Percentiles rank a stretch among this genome's conserved stretches.
Evolutionary conservation across 805 yeast genomes (phyloP).

Genomic region (Ascoidea asiatica): DNA sequence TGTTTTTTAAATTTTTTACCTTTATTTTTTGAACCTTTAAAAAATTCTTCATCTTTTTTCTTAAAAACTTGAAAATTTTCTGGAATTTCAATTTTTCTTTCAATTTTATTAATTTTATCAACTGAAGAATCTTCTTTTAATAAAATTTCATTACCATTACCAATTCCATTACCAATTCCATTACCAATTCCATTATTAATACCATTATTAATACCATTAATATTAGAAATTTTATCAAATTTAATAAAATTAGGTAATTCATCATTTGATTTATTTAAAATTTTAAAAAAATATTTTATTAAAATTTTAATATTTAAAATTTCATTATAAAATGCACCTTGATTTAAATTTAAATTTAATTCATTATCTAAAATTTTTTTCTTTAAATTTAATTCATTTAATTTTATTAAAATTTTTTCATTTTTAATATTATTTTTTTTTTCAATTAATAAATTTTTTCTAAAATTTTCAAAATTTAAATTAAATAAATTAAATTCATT

Average conservation of each 20-base stretch:
- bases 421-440: conserved; percentile 52
- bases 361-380: conserved; percentile 54
- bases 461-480: conserved; percentile 60
- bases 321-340: conserved; percentile 77
- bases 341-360: conserved; percentile 53
- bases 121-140: no score
- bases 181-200: conserved; percentile 14
- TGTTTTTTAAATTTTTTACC: conserved; percentile 41
- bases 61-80: conserved; percentile 51
- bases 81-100: conserved; percentile 47
- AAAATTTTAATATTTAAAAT: conserved; percentile 63
- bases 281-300: conserved; percentile 38
- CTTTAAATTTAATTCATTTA: conserved; percentile 36
- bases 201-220: conserved; percentile 26
- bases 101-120: conserved; percentile 14
- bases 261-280: conserved; percentile 2
- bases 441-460: conserved; percentile 54
- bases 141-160: no score
- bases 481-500: conserved; percentile 63
- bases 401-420: conserved; percentile 31
- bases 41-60: conserved; percentile 46
- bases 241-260: conserved; percentile 7
- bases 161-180: no score
- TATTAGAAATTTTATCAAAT: conserved; percentile 58
- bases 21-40: conserved; percentile 34